Percentiles rank a stretch among this genome's conserved stretches.
Evolutionary conservation across 495 filamentous ascomycete genomes (phyloP).

Genomic region (Aspergillus bridgeri): DNA sequence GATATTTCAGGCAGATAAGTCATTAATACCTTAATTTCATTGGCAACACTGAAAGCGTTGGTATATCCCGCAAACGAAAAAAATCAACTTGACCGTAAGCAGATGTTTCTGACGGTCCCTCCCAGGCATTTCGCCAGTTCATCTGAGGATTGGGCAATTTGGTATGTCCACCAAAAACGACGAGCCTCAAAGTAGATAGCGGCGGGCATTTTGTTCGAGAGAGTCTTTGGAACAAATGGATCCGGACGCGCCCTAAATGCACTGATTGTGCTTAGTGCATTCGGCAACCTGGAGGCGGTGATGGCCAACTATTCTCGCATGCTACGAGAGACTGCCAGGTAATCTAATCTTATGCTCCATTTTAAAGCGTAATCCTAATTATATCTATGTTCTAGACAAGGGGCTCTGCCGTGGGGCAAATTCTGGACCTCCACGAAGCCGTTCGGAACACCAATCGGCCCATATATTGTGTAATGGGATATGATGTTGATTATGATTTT

Average conservation of each 20-base stretch:
- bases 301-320: slow-evolving; percentile 55
- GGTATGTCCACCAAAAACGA: slow-evolving; percentile 58
- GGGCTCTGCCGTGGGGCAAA: slow-evolving; percentile 57
- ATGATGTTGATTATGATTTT: slow-evolving; percentile 63
- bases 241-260: slow-evolving; percentile 54
- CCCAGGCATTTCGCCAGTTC: slow-evolving; percentile 59
- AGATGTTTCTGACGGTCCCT: slow-evolving; percentile 43
- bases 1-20: slow-evolving; percentile 11
- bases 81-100: slow-evolving; percentile 61
- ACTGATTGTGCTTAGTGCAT: slow-evolving; percentile 59
- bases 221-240: slow-evolving; percentile 52
- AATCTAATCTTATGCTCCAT: background rate
- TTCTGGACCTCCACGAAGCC: slow-evolving; percentile 64
- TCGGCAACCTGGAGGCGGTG: slow-evolving; percentile 61
- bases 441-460: slow-evolving; percentile 59
- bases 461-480: slow-evolving; percentile 56
- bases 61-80: slow-evolving; percentile 59
- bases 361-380: background rate
- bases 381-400: slow-evolving; percentile 51
- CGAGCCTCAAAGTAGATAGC: slow-evolving; percentile 53
- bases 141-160: slow-evolving; percentile 49
- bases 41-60: slow-evolving; percentile 63
- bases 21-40: slow-evolving; percentile 60
- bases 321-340: slow-evolving; percentile 57
- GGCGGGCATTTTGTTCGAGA: slow-evolving; percentile 58